Evolutionary conservation across 1,284 basidiomycete genomes (phyloP), one percentile per base, ranked within the genome.

Genomic region (Trichosporon sp.): DNA sequence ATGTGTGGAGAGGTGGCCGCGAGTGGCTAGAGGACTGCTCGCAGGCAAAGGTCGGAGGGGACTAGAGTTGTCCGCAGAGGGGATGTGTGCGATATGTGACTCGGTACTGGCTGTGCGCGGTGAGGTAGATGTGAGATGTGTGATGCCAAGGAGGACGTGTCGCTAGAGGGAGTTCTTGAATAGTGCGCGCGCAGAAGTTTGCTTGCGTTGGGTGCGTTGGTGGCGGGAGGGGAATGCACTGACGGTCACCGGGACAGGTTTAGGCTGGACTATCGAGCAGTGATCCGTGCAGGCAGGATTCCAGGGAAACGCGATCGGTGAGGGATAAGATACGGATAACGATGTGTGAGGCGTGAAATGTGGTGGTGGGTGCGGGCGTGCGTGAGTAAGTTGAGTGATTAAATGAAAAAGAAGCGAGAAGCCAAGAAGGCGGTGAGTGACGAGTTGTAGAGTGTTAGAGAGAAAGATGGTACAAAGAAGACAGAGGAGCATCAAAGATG

Each of bases 291-390:
- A n/a, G n/a, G n/a, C n/a, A n/a, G 25, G 49, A 54, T 54, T 29
- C 49, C 49, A 54, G 49, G 49, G 49, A 31, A n/a, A n/a, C 49
- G 49, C 49, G n/a, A 54, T 54, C 49, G 49, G 46, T 14, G 16
- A 54, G 49, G 49, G 49, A 54, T 54, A 54, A 54, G 49, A 54
- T 54, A 54, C 27, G 49, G 49, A 54, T 54, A 54, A 29, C 49
- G 49, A 54, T 29, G 25, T n/a, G 49, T n/a, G 49, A 54, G 46
- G 46, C 40, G 40, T 44, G 19, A 44, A 23, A 21, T 21, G n/a
- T n/a, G n/a, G n/a, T n/a, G n/a, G n/a, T n/a, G n/a, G n/a, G n/a
- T n/a, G n/a, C n/a, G n/a, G n/a, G n/a, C 19, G 46, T 27, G 46
- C 27, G 49, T 54, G 49, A 27, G 49, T 27, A 27, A 16, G 34